Percentiles rank a stretch among this genome's conserved stretches.
phyloP scores from a whole-genome alignment of 176 grass and related monocot species.

The Aegilops speltoides region DNA sequence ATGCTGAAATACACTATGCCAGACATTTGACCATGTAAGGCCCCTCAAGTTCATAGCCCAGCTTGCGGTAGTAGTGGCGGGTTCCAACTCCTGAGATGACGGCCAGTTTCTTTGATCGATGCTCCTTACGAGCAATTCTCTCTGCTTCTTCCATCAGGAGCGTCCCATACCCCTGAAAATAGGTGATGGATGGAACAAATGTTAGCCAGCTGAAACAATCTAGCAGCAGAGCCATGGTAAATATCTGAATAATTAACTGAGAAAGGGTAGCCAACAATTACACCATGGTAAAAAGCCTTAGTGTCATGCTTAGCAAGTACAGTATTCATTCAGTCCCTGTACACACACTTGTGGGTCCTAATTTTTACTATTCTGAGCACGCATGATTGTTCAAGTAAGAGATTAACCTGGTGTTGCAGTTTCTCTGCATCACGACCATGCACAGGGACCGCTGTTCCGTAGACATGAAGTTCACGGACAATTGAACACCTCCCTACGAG shows the following conservation, averaged over 20 bases:
- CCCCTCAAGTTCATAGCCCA: conserved; percentile 92
- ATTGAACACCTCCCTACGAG: conserved; percentile 89
- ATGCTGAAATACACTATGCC: conserved; percentile 20
- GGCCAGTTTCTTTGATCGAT: conserved; percentile 77
- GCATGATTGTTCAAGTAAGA: neutral
- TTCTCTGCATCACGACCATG: conserved; percentile 88
- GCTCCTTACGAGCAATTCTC: conserved; percentile 78
- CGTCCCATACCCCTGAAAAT: conserved; percentile 78
- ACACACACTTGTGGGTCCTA: neutral
- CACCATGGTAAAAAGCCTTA: neutral
- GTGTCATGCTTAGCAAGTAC: neutral
- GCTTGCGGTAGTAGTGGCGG: conserved; percentile 86
- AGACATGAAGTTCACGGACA: conserved; percentile 96
- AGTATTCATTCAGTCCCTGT: neutral
- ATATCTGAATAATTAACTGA: neutral
- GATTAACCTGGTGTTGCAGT: conserved; percentile 82
- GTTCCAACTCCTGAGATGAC: conserved; percentile 96
- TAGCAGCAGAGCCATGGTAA: neutral
- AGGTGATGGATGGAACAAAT: conserved; percentile 15
- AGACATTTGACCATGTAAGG: conserved; percentile 92
- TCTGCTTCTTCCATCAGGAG: conserved; percentile 99
- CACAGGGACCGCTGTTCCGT: conserved; percentile 97
- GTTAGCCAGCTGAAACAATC: neutral
- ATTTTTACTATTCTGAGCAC: neutral
- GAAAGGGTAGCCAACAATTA: neutral